phyloP scores from a whole-genome alignment of 371 early-diverging fungal species.

The Actinomortierella ambigua region DNA sequence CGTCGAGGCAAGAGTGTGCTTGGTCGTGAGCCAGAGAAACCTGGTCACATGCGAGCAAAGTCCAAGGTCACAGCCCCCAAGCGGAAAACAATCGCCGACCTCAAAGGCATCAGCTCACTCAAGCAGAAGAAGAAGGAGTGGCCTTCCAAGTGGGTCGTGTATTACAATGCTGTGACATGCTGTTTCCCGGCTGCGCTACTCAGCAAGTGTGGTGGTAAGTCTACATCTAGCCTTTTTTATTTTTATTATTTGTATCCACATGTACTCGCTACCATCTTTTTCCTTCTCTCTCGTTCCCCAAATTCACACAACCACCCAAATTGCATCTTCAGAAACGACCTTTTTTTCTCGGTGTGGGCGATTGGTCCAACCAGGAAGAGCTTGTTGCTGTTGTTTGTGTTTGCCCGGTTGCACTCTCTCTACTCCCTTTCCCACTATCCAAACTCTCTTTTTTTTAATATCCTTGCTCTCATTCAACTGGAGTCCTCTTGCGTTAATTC shows the following conservation, averaged over 20 bases:
- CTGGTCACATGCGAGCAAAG: constrained; percentile 32
- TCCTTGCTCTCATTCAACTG: no score
- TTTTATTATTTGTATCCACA: neutral
- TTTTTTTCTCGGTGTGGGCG: no score
- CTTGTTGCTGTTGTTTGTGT: no score
- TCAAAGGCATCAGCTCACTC: constrained; percentile 23
- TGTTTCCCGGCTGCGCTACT: constrained; percentile 54
- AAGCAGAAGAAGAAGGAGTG: constrained; percentile 28
- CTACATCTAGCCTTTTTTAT: neutral
- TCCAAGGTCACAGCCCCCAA: constrained; percentile 14
- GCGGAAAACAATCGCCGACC: constrained; percentile 18
- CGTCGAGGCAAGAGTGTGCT: constrained; percentile 46
- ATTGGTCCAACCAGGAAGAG: no score
- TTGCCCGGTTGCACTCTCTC: no score
- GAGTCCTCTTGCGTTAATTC: no score
- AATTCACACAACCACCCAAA: no score
- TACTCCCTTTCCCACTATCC: no score
- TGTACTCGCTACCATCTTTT: no score
- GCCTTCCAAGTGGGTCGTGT: constrained; percentile 52
- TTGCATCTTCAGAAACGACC: no score
- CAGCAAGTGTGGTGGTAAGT: constrained; percentile 49
- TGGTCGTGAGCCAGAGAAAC: constrained; percentile 40
- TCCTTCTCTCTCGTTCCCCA: no score
- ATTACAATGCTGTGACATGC: constrained; percentile 58
- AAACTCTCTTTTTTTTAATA: no score